Conservation (phyloP, 208 protist genomes). For the Entamoeba invadens region DNA sequence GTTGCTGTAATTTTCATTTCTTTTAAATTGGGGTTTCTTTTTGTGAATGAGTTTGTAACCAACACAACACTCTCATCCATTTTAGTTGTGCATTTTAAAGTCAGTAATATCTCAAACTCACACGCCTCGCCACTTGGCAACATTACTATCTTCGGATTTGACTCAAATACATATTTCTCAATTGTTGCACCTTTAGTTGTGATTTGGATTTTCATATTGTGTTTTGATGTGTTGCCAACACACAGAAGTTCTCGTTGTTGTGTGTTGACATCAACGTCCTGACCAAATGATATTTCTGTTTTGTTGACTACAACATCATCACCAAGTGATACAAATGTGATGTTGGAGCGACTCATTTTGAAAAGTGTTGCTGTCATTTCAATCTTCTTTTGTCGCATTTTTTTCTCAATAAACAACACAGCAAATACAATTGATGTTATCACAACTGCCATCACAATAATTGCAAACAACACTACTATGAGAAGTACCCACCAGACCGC, state of each 20-base stretch:
- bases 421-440: neutral
- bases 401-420: no score
- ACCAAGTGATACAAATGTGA: neutral
- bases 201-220: neutral
- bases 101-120: neutral
- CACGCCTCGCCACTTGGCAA: neutral
- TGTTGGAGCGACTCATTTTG: neutral
- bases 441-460: neutral
- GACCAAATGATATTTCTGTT: neutral
- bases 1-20: neutral
- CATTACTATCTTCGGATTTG: neutral
- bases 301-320: neutral
- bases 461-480: neutral
- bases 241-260: neutral
- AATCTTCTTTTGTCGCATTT: neutral
- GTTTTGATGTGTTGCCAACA: neutral
- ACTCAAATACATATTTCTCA: neutral
- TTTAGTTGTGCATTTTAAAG: neutral
- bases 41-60: neutral
- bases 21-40: neutral
- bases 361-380: neutral
- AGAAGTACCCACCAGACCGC: neutral
- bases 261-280: neutral
- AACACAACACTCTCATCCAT: neutral
- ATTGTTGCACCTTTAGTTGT: neutral